Evolutionary conservation across 495 filamentous ascomycete genomes (phyloP).

Genomic region (Trichoderma virens): DNA sequence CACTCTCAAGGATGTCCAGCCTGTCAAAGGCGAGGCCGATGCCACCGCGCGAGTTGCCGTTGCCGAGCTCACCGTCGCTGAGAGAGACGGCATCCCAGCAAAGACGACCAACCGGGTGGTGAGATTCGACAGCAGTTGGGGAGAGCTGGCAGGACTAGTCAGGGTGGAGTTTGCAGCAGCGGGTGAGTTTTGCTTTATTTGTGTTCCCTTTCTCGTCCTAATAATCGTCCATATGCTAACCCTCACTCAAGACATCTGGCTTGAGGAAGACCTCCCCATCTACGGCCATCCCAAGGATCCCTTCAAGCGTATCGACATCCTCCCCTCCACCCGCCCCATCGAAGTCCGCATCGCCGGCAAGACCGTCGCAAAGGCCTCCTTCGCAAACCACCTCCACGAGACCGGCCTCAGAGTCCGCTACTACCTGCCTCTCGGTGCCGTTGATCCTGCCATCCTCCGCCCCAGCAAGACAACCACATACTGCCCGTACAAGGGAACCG

Average conservation of each 20-base stretch:
- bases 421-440: slow-evolving; percentile 41
- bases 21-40: neutral
- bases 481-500: slow-evolving; percentile 53
- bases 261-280: slow-evolving; percentile 48
- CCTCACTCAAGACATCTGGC: neutral
- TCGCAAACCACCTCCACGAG: slow-evolving; percentile 40
- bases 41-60: neutral
- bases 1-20: neutral
- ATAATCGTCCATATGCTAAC: neutral
- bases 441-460: slow-evolving; percentile 29
- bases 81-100: neutral
- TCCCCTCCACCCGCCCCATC: slow-evolving; percentile 41
- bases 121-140: neutral
- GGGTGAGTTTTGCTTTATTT: neutral
- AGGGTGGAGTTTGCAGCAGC: slow-evolving; percentile 10
- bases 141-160: slow-evolving; percentile 5
- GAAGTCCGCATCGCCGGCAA: slow-evolving; percentile 39
- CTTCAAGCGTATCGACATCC: slow-evolving; percentile 51
- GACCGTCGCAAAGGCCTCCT: slow-evolving; percentile 33
- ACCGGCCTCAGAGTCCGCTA: slow-evolving; percentile 43
- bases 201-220: neutral
- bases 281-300: slow-evolving; percentile 54
- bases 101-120: slow-evolving; percentile 1
- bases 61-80: slow-evolving; percentile 9
- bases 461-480: slow-evolving; percentile 35